These are phyloP conservation scores for Peltaster fructicola DNA, from an alignment of 2,329 filamentous ascomycete species.

Conservation along the genomic window DNA sequence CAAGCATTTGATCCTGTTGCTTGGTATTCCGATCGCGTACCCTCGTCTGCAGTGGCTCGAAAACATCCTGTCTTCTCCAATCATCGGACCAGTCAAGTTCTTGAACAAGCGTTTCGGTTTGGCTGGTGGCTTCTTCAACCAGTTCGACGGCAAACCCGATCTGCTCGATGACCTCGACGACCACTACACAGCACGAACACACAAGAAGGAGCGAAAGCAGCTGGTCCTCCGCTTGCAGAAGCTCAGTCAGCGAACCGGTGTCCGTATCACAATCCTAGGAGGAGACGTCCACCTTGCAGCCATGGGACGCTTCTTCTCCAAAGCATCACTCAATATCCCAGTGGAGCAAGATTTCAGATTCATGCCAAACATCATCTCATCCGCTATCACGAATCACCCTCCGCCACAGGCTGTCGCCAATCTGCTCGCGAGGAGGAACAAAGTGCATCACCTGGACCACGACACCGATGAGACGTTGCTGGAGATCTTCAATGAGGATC, in stretches of 20 bases:
- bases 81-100: conserved; percentile 78
- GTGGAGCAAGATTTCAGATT: conserved; percentile 43
- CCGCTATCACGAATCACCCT: conserved; percentile 51
- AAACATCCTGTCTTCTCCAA: conserved; percentile 69
- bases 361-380: conserved; percentile 47
- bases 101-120: conserved; percentile 81
- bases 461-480: conserved; percentile 48
- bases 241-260: conserved; percentile 35
- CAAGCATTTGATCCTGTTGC: conserved; percentile 44
- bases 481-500: conserved; percentile 43
- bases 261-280: conserved; percentile 44
- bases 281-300: conserved; percentile 49
- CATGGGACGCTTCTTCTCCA: conserved; percentile 46
- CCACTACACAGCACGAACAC: conserved; percentile 73
- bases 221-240: conserved; percentile 49
- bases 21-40: conserved; percentile 55
- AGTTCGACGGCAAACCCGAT: conserved; percentile 66
- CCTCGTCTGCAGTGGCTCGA: conserved; percentile 86
- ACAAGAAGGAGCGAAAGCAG: conserved; percentile 71
- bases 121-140: conserved; percentile 73
- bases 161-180: conserved; percentile 48
- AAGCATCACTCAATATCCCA: conserved; percentile 37
- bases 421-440: conserved; percentile 43
- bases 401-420: conserved; percentile 49
- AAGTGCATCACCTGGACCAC: conserved; percentile 45